A percentile compares a stretch with the other conserved stretches of the same genome.
Evolutionary conservation across 352 stramenopile genomes (phyloP).

Genomic region (Phytophthora gonapodyides): DNA sequence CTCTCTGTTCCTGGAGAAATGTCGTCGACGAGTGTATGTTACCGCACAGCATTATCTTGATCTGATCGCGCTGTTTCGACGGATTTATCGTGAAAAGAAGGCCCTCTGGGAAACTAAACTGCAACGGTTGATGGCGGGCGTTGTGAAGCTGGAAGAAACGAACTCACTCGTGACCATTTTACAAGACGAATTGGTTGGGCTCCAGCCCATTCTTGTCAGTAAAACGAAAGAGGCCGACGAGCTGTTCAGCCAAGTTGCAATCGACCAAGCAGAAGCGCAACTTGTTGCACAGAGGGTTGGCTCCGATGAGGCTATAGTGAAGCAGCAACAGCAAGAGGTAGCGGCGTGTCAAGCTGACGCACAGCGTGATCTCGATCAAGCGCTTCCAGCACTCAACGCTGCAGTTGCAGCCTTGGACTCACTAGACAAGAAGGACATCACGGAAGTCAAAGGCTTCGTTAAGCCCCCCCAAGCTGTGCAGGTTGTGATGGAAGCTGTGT

Average conservation of each 20-base stretch:
- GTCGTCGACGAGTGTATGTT: constrained; percentile 54
- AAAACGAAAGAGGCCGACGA: constrained; percentile 70
- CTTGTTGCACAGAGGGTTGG: constrained; percentile 56
- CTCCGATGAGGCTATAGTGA: constrained; percentile 62
- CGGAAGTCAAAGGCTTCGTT: constrained; percentile 85
- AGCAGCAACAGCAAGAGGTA: constrained; percentile 68
- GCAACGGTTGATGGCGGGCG: constrained; percentile 57
- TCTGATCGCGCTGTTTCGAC: constrained; percentile 86
- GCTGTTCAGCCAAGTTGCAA: constrained; percentile 59
- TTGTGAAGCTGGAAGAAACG: constrained; percentile 78
- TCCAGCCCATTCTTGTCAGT: constrained; percentile 76
- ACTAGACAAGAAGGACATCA: constrained; percentile 89
- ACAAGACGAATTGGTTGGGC: constrained; percentile 78
- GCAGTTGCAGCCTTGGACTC: constrained; percentile 78
- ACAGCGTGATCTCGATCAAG: constrained; percentile 72
- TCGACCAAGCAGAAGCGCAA: constrained; percentile 63
- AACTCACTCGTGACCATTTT: constrained; percentile 64
- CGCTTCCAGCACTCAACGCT: constrained; percentile 73
- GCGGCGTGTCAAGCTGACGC: constrained; percentile 70
- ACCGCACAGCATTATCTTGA: constrained; percentile 92
- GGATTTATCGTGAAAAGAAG: constrained; percentile 71
- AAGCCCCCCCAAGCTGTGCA: constrained; percentile 85
- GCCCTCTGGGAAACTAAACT: constrained; percentile 47
- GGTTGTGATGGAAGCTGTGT: constrained; percentile 88
- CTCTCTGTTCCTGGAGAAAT: constrained; percentile 39